Evolutionary conservation across 2,329 filamentous ascomycete species (phyloP).

Genomic region (Fusarium mundagurra): DNA sequence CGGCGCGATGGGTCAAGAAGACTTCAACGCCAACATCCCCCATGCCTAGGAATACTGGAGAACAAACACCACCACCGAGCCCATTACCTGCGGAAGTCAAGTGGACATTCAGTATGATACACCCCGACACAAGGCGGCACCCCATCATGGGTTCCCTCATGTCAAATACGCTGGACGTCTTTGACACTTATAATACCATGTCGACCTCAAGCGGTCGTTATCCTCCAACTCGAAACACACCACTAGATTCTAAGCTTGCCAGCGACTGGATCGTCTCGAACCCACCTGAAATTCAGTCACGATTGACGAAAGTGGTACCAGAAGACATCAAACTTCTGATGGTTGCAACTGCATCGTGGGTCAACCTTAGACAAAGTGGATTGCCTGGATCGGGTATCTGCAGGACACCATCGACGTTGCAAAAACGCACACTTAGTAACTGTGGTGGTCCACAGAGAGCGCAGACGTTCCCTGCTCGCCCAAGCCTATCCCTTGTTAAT

Average conservation of each 20-base stretch:
- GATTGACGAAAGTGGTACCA: slow-evolving; percentile 44
- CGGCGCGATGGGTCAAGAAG: slow-evolving; percentile 75
- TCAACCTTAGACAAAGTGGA: slow-evolving; percentile 49
- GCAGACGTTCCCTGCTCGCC: slow-evolving; percentile 35
- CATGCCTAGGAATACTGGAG: slow-evolving; percentile 27
- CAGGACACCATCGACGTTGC: slow-evolving; percentile 41
- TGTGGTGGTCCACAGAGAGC: slow-evolving; percentile 28
- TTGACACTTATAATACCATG: slow-evolving; percentile 72
- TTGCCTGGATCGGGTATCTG: slow-evolving; percentile 48
- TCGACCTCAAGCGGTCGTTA: slow-evolving; percentile 60
- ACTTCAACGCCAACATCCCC: slow-evolving; percentile 35
- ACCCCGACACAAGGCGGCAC: slow-evolving; percentile 74
- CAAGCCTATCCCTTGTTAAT: slow-evolving; percentile 25
- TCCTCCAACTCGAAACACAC: slow-evolving; percentile 55
- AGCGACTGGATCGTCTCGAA: slow-evolving; percentile 36
- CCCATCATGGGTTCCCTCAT: slow-evolving; percentile 78
- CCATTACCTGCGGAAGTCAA: slow-evolving; percentile 56
- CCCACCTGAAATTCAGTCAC: slow-evolving; percentile 40
- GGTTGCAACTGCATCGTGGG: slow-evolving; percentile 52
- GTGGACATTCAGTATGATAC: slow-evolving; percentile 82
- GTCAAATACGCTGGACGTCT: slow-evolving; percentile 71
- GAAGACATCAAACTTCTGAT: slow-evolving; percentile 50
- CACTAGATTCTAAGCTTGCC: slow-evolving; percentile 35
- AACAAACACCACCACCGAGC: slow-evolving; percentile 37
- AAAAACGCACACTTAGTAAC: slow-evolving; percentile 39